A percentile compares a stretch with the other conserved stretches of the same genome.
These are phyloP conservation scores for Hypoxylon fuscum DNA, from an alignment of 495 filamentous ascomycete genomes.

Conservation along the genomic window DNA sequence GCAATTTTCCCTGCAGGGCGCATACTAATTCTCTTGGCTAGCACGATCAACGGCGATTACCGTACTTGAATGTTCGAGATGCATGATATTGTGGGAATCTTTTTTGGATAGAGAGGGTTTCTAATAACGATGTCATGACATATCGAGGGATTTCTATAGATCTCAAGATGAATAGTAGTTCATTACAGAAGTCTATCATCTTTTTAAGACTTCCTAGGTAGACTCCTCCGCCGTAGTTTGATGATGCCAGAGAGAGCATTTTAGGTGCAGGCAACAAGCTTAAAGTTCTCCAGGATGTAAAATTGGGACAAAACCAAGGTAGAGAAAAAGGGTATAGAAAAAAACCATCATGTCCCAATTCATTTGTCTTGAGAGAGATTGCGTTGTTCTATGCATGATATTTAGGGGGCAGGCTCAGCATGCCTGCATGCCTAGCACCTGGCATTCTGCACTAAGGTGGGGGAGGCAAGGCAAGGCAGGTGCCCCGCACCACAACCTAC, in stretches of 20 bases:
- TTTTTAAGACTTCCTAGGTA: background rate
- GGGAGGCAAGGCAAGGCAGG: too few relatives aligned
- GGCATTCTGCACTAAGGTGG: too few relatives aligned
- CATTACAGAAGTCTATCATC: background rate
- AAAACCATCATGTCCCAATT: too few relatives aligned
- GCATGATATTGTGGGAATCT: background rate
- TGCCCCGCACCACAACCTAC: too few relatives aligned
- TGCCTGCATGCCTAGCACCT: too few relatives aligned
- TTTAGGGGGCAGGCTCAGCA: too few relatives aligned
- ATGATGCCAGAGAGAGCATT: background rate
- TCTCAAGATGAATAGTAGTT: background rate
- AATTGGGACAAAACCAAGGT: too few relatives aligned
- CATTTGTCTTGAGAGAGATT: too few relatives aligned
- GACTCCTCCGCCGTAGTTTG: background rate
- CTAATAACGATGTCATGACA: background rate
- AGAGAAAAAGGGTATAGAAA: too few relatives aligned
- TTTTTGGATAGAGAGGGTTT: background rate
- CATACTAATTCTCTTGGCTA: slow-evolving; percentile 11
- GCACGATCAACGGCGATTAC: slow-evolving; percentile 39
- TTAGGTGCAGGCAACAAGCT: too few relatives aligned
- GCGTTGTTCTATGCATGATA: too few relatives aligned
- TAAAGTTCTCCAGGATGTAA: too few relatives aligned
- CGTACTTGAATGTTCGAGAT: slow-evolving; percentile 15
- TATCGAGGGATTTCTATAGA: background rate
- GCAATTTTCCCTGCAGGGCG: background rate